Base-by-base conservation (phyloP, 768 basidiomycete species). In the Tulasnella calospora region DNA sequence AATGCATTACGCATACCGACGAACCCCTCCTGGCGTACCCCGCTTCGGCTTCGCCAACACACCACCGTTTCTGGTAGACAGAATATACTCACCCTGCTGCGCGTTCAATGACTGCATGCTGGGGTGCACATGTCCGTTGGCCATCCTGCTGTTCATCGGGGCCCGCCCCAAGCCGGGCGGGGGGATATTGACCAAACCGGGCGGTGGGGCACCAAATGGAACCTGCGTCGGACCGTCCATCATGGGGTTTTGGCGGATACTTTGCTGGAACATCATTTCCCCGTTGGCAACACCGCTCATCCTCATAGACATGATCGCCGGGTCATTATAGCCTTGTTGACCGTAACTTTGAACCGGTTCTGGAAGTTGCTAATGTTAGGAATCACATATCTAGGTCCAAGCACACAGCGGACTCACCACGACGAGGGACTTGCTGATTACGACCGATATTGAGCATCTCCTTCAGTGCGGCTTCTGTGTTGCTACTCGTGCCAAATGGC, bases 11-110 rank as follows among this genome's bases (percentile, higher is more conserved):
- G 84, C 82, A 81, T 80, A 84, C 84, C 84, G 84, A 84, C 81
- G 81, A 35, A 81, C 76, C 79, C 61, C 61, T 67, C 61, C 61
- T 21, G n/a, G 61, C 61, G 61, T 13, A 30, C 61, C 30, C 33
- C 61, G 61, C 33, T 67, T 67, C n/a, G 61, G 30, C 61, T 13
- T 51, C 47, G 47, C 47, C 47, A 23, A 21, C 21, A 51, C 40
- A 41, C 40, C 36, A 89, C 91, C 92, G 91, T 92, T 91, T 89
- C 84, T 85, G 85, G 84, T 83, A 85, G 85, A 83, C 79, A 83
- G 86, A 86, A 86, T 83, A 81, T 82, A 91, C 92, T 93, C 91
- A 93, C 93, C 90, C 86, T 91, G 86, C 80, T 85, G 82, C 69
- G 87, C 76, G 41, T 44, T 79, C 27, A 73, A 73, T 17, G 78